Conservation (phyloP, 2,329 filamentous ascomycete species). For the Magnaporthiopsis rhizophila region DNA sequence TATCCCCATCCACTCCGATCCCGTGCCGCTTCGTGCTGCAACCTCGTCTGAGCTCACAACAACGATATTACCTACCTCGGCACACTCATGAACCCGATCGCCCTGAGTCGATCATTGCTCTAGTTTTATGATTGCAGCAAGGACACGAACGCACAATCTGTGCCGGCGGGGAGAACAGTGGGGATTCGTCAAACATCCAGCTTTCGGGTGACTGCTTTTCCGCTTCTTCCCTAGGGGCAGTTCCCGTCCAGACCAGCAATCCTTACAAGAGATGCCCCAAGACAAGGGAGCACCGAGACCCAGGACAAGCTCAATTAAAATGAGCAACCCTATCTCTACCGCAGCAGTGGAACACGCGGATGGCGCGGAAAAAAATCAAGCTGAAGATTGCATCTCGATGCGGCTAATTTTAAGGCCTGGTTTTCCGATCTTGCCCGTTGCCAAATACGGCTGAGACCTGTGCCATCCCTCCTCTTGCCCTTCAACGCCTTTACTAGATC, state of each 20-base stretch:
- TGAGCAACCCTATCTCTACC: neutral
- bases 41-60: neutral
- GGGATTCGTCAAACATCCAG: neutral
- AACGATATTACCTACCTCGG: no score
- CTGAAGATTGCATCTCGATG: neutral
- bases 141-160: neutral
- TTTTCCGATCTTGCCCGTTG: neutral
- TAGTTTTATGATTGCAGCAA: neutral
- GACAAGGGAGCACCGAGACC: constrained; percentile 37
- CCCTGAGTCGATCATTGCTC: neutral
- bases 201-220: neutral
- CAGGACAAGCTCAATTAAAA: neutral
- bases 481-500: neutral
- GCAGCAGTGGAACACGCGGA: no score
- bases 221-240: no score
- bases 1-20: neutral
- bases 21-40: neutral
- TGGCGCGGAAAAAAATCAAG: neutral
- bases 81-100: neutral
- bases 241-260: no score
- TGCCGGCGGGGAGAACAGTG: neutral
- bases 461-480: neutral
- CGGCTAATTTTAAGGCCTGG: neutral
- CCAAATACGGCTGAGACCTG: neutral
- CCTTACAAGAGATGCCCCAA: neutral